A percentile compares a stretch with the other conserved stretches of the same genome.
Conservation (phyloP, 352 stramenopile genomes). For the Pythium folliculosum region DNA sequence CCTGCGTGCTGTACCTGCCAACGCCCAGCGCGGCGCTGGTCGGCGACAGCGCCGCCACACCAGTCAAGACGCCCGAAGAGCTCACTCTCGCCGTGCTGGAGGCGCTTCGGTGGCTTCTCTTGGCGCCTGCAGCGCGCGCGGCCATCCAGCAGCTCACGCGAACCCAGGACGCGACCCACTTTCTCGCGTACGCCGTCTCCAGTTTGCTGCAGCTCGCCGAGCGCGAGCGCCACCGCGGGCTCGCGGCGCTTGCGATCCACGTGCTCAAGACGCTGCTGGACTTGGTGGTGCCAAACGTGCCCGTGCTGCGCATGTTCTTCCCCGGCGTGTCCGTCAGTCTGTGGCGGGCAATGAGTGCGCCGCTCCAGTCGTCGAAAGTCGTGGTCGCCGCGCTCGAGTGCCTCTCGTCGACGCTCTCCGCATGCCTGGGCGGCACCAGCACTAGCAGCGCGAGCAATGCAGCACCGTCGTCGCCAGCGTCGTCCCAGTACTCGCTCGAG, state of each 20-base stretch:
- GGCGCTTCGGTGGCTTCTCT: constrained; percentile 16
- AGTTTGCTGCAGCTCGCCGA: constrained; percentile 62
- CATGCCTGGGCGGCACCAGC: constrained; percentile 36
- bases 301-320: constrained; percentile 63
- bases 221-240: constrained; percentile 22
- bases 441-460: background rate
- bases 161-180: constrained; percentile 49
- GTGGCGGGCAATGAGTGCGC: constrained; percentile 66
- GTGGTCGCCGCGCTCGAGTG: constrained; percentile 61
- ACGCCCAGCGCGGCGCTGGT: constrained; percentile 25
- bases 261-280: background rate
- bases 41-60: background rate
- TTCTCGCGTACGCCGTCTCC: constrained; percentile 70
- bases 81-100: constrained; percentile 51
- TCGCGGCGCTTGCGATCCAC: constrained; percentile 13
- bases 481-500: constrained; percentile 28
- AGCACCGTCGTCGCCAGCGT: background rate
- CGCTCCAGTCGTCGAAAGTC: constrained; percentile 67
- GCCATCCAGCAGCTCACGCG: constrained; percentile 9
- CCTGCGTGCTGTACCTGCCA: constrained; percentile 59
- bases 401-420: constrained; percentile 35
- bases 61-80: constrained; percentile 53
- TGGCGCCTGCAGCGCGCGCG: constrained; percentile 14
- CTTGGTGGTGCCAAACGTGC: background rate
- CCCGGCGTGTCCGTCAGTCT: constrained; percentile 64